These are phyloP conservation scores for Lophium mytilinum DNA, from an alignment of 495 filamentous ascomycete species.

Conservation along the genomic window DNA sequence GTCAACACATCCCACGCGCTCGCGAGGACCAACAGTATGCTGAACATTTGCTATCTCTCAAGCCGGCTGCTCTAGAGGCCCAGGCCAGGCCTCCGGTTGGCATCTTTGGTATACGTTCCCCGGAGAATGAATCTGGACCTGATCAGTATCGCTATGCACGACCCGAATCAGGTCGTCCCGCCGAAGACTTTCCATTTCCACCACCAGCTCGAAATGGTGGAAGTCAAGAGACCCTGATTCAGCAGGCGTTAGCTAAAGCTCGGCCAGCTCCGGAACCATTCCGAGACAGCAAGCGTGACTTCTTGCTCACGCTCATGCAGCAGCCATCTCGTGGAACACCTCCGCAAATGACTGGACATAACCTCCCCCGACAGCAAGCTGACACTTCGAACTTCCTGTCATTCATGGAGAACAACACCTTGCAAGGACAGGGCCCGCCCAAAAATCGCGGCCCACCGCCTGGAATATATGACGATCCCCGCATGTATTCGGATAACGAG, in stretches of 20 bases:
- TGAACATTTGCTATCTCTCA: conserved; percentile 16
- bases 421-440: conserved; percentile 24
- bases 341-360: conserved; percentile 20
- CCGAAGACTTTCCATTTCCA: conserved; percentile 13
- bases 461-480: conserved; percentile 23
- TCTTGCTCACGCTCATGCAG: conserved; percentile 31
- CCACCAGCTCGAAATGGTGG: conserved; percentile 18
- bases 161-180: conserved; percentile 18
- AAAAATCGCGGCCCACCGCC: conserved; percentile 26
- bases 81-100: conserved; percentile 3
- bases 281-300: conserved; percentile 25
- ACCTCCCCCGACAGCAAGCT: conserved; percentile 11
- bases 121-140: conserved; percentile 6
- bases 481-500: conserved; percentile 12
- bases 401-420: conserved; percentile 26
- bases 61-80: conserved; percentile 10
- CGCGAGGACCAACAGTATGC: conserved; percentile 15
- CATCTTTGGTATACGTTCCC: conserved; percentile 15
- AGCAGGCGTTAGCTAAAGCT: conserved; percentile 11
- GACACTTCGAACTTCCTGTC: conserved; percentile 21
- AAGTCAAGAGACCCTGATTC: conserved; percentile 18
- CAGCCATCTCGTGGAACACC: conserved; percentile 16
- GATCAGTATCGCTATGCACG: conserved; percentile 16
- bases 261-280: conserved; percentile 9
- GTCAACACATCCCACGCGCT: conserved; percentile 14